Base-by-base conservation (phyloP, 2,329 filamentous ascomycete species). In the Stagonosporopsis vannaccii region DNA sequence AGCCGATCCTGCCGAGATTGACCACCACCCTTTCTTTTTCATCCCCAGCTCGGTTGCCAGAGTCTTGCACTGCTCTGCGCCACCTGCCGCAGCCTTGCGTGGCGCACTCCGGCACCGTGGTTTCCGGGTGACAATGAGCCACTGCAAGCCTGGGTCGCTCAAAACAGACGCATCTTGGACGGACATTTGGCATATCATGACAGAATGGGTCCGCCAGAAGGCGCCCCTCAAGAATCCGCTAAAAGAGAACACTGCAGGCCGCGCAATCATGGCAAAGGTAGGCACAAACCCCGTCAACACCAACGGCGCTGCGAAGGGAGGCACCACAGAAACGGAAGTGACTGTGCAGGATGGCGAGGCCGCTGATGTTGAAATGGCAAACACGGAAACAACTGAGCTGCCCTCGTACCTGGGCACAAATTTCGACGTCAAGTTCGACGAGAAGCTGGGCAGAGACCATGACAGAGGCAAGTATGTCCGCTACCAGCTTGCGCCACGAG, bases 101-200 rank as follows among this genome's bases (percentile, higher is more conserved):
- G 94, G 95, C 20, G 95, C 95, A 3, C 79, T 99, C 26, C 83
- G 87, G 20, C 85, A 89, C 57, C 82, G 96, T 1, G 95, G 94
- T 6, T 98, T 96, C 72, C 84, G 85, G 41, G 90, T 90, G 3
- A 91, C 91, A 0, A 87, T 94, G 68, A 96, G 91, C 66, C 95
- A 99, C 75, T 92, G 92, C 67, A 92, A 92, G 64, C 85, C 91
- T 0, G 94, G 93, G 23, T 95, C 91, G 69, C 87, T 98, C 76
- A 96, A 96, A 79, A 98, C 95, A 0, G 87, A 98, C 76, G 95
- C 95, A 13, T 91, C 93, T 0, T 99, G 92, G 92, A 82, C 82
- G 4, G 87, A 91, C 0, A 85, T 99, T 43, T 98, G 95, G 93
- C 90, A 96, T 72, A 81, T 98, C 25, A 95, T 98, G 86, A 85